These are phyloP conservation scores for Trypanosoma scelopori DNA, from an alignment of 208 protist species.

Conservation along the genomic window DNA sequence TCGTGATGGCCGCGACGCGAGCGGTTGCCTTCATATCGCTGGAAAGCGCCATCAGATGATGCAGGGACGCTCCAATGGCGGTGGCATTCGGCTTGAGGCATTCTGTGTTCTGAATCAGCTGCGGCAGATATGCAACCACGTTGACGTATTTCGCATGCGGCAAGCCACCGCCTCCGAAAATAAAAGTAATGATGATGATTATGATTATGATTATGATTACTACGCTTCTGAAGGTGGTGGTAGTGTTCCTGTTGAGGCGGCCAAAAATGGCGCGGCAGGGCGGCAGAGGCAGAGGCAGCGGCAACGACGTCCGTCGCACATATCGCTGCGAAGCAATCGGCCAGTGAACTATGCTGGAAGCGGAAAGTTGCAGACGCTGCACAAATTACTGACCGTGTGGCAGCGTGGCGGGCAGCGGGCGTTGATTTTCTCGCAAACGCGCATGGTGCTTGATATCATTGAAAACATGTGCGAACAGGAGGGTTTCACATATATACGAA, in stretches of 20 bases:
- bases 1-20: constrained; percentile 56
- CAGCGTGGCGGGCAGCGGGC: constrained; percentile 88
- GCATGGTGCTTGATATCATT: constrained; percentile 98
- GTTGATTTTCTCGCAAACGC: constrained; percentile 97
- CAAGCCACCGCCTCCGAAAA: constrained; percentile 36
- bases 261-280: background rate
- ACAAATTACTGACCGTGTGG: constrained; percentile 94
- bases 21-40: constrained; percentile 59
- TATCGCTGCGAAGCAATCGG: constrained; percentile 74
- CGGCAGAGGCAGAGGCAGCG: background rate
- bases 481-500: constrained; percentile 87
- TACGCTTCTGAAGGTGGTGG: no score
- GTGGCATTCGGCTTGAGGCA: constrained; percentile 50
- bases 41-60: constrained; percentile 55
- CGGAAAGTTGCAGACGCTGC: constrained; percentile 93
- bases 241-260: constrained; percentile 4
- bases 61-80: constrained; percentile 18
- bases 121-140: constrained; percentile 84
- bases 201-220: no score
- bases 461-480: constrained; percentile 88
- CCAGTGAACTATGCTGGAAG: constrained; percentile 64
- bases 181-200: constrained; percentile 3
- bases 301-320: background rate
- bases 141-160: constrained; percentile 66
- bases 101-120: constrained; percentile 71